phyloP scores from a whole-genome alignment of 164 flowering plant species.

The Buxus sempervirens region DNA sequence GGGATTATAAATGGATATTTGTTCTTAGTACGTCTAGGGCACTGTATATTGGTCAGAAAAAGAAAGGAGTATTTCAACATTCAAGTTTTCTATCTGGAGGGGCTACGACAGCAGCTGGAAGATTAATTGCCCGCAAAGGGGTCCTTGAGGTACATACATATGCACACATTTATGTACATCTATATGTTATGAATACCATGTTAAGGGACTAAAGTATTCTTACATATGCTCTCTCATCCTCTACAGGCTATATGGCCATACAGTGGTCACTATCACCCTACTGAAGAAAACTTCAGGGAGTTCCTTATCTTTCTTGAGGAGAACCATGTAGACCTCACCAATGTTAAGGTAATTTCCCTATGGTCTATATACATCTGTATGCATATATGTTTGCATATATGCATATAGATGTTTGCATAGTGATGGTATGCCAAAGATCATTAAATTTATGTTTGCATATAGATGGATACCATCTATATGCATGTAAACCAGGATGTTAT shows the following conservation, averaged over 20 bases:
- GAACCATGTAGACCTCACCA: constrained; percentile 34
- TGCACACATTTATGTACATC: neutral
- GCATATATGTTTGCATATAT: too few species aligned
- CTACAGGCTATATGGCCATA: constrained; percentile 51
- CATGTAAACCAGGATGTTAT: too few species aligned
- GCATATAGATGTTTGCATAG: too few species aligned
- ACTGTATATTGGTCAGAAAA: constrained; percentile 45
- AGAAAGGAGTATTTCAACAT: constrained; percentile 54
- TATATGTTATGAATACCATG: neutral
- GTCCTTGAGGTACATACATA: constrained; percentile 45
- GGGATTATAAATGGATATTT: constrained; percentile 49
- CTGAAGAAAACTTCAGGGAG: constrained; percentile 46
- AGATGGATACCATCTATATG: neutral
- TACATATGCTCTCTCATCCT: constrained; percentile 17
- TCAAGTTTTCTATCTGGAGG: constrained; percentile 73
- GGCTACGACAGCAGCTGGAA: constrained; percentile 77
- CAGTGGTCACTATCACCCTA: constrained; percentile 58
- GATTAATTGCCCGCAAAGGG: constrained; percentile 61
- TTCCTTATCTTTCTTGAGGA: constrained; percentile 45
- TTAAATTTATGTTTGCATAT: too few species aligned
- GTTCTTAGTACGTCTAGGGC: constrained; percentile 46
- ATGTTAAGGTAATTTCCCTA: constrained; percentile 36
- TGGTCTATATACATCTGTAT: neutral
- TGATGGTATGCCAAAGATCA: too few species aligned
- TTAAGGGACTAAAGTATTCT: neutral